Conservation (phyloP, 75 land plant genomes). For the Selaginella moellendorffii region DNA sequence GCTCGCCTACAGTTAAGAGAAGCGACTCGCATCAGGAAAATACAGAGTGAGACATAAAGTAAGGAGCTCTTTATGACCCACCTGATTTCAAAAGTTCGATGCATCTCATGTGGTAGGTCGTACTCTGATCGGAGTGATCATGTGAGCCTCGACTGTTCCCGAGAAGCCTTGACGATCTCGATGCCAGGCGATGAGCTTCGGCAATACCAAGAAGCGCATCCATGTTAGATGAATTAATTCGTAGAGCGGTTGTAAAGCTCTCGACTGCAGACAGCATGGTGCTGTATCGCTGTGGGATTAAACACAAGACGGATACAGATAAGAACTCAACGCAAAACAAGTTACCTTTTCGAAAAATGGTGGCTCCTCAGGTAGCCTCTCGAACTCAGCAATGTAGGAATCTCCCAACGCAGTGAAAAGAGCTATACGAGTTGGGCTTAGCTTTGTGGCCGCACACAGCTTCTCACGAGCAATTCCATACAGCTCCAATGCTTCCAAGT, state of each 20-base stretch:
- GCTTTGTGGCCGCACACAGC: constrained; percentile 20
- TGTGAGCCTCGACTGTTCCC: constrained; percentile 11
- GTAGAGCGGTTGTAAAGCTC: constrained; percentile 29
- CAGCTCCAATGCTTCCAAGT: constrained; percentile 14
- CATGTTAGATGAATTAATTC: constrained; percentile 21
- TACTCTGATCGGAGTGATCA: constrained; percentile 15
- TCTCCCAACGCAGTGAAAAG: constrained; percentile 31
- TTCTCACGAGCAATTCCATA: constrained; percentile 24
- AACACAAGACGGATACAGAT: not conserved
- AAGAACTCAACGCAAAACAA: not conserved
- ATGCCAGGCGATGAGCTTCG: constrained; percentile 25
- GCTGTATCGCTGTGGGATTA: not conserved
- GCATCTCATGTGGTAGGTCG: constrained; percentile 15
- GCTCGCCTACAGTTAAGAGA: too few relatives aligned
- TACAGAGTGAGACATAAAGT: too few relatives aligned
- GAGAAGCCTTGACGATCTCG: constrained; percentile 5
- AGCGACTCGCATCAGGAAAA: constrained; percentile 19
- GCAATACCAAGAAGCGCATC: constrained; percentile 27
- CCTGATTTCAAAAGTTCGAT: constrained; percentile 18
- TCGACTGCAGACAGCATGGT: not conserved
- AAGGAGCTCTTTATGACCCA: too few relatives aligned
- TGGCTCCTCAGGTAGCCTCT: constrained; percentile 9
- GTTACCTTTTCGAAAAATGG: not conserved
- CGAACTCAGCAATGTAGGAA: constrained; percentile 14
- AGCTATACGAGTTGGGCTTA: constrained; percentile 21